phyloP scores from a whole-genome alignment of 306 rosid species.

The Dryas drummondii region DNA sequence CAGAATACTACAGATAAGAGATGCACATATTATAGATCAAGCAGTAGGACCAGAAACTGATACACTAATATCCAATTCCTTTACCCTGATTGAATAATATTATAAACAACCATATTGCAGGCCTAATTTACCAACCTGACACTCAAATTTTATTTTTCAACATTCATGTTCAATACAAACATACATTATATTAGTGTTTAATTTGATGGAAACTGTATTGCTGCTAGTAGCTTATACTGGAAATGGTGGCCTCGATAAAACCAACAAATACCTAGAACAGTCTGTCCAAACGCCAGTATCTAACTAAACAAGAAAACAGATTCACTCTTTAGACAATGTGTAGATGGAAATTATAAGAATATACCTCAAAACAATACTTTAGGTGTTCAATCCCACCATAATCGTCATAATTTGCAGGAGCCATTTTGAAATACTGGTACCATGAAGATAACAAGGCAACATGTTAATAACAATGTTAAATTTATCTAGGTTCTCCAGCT shows the following conservation, averaged over 20 bases:
- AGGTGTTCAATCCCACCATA: conserved; percentile 93
- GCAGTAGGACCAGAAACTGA: not conserved
- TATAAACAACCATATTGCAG: not conserved
- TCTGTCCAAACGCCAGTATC: not conserved
- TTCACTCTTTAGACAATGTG: not conserved
- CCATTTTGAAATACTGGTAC: conserved; percentile 94
- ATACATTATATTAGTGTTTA: not conserved
- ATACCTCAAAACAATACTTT: conserved; percentile 88
- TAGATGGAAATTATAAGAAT: conserved; percentile 24
- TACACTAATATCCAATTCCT: not conserved
- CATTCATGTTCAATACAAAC: not conserved
- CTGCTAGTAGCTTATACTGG: conserved; percentile 25
- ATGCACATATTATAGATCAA: not conserved
- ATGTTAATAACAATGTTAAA: conserved; percentile 13
- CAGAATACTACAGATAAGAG: not conserved
- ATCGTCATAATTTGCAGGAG: conserved; percentile 63
- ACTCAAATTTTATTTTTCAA: not conserved
- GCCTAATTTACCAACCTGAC: not conserved
- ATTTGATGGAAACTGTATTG: not conserved
- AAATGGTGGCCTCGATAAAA: not conserved
- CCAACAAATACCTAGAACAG: not conserved
- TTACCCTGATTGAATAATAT: no score
- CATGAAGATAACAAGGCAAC: conserved; percentile 11
- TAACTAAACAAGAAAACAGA: conserved; percentile 14
- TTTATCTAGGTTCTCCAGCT: not conserved